Conservation (phyloP, 148 eudicot species). For the Polygonum aviculare region DNA sequence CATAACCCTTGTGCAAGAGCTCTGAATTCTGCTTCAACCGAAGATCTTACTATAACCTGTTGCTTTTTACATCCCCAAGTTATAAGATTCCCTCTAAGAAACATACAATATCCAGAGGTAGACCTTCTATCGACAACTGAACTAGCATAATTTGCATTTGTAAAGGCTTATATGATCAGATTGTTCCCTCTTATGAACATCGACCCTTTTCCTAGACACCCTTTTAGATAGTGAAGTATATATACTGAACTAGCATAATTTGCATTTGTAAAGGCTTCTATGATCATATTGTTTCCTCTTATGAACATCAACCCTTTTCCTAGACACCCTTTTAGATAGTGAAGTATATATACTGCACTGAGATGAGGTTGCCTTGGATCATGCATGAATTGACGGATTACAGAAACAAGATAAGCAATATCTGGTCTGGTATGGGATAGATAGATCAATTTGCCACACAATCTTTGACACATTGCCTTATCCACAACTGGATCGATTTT, state of each 20-base stretch:
- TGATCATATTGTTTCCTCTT: not conserved
- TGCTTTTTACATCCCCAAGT: not conserved
- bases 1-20: not conserved
- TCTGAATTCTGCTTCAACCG: not conserved
- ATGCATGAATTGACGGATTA: not conserved
- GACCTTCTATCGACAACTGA: not conserved
- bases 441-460: conserved; percentile 1
- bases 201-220: not conserved
- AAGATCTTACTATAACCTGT: not conserved
- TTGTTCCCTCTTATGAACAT: not conserved
- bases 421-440: conserved; percentile 1
- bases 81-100: not conserved
- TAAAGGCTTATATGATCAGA: not conserved
- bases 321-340: not conserved
- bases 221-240: not conserved
- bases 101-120: not conserved
- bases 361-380: not conserved
- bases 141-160: not conserved
- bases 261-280: not conserved
- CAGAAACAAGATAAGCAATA: not conserved
- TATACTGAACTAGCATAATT: not conserved
- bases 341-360: not conserved
- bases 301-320: not conserved
- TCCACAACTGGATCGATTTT: not conserved
- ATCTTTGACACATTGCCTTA: not conserved